phyloP scores from a whole-genome alignment of 2,329 filamentous ascomycete genomes.

The Ophiostoma piceae region DNA sequence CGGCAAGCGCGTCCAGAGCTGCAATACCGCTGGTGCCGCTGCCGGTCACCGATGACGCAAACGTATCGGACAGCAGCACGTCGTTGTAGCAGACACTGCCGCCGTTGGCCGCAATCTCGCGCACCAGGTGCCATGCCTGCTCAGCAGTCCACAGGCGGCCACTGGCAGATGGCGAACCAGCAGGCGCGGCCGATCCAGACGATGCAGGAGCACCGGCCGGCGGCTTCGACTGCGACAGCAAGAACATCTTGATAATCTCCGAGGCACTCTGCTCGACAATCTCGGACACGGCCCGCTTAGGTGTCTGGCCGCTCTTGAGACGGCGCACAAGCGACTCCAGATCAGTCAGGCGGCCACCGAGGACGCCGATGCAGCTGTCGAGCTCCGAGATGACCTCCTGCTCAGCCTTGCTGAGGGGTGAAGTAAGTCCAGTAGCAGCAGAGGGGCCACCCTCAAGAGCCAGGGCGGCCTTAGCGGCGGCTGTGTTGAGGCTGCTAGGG shows the following conservation, averaged over 20 bases:
- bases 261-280: constrained; percentile 85
- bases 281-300: constrained; percentile 72
- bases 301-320: constrained; percentile 80
- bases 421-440: background rate
- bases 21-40: constrained; percentile 53
- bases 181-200: background rate
- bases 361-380: constrained; percentile 70
- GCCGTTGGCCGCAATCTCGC: constrained; percentile 56
- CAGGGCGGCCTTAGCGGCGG: constrained; percentile 20
- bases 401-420: constrained; percentile 4
- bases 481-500: constrained; percentile 19
- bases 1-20: constrained; percentile 73
- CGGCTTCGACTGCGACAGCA: constrained; percentile 53
- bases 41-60: constrained; percentile 52
- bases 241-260: constrained; percentile 90
- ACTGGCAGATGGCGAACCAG: constrained; percentile 21
- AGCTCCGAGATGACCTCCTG: constrained; percentile 59
- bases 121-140: constrained; percentile 88
- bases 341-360: constrained; percentile 91
- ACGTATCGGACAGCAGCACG: constrained; percentile 69
- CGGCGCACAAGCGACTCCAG: constrained; percentile 89
- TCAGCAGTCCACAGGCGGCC: constrained; percentile 64
- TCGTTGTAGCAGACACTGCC: constrained; percentile 77
- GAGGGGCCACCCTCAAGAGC: constrained; percentile 12
- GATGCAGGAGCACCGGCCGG: background rate